Evolutionary conservation across 176 grass and related monocot genomes (phyloP), one percentile per base, ranked within the genome.

Genomic region (Oryza officinalis): DNA sequence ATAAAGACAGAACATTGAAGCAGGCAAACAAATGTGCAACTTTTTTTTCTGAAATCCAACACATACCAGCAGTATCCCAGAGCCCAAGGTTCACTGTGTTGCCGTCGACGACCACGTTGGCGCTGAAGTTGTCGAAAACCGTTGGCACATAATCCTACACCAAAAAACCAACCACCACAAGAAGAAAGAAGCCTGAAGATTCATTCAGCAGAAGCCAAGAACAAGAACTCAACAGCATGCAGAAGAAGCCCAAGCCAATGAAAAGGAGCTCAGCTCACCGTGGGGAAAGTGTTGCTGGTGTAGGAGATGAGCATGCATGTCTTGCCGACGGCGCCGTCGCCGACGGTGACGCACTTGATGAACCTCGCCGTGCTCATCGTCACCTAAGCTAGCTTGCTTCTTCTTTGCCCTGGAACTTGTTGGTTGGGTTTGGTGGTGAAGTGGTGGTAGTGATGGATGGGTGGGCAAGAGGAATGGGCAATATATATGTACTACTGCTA

Each of bases 241-340:
- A 69, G 72, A 20, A 10, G 28, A 30, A 30, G 28, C 28, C 27
- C 15, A 45, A 66, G 2, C 15, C 17, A 54, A 57, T 8, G 6
- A n/a, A 57, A 22, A 30, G 28, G 33, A 35, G 33, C 33, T 35
- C 33, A 35, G 33, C 65, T 63, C 35, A 85, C 83, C 83, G 93
- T 96, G 18, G 93, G 93, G 88, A 96, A 96, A 49, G 88, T 96
- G 86, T 96, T 96, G 90, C 93, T 92, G 90, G 93, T 96, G 88
- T 96, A 96, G 90, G 90, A 92, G 80, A 96, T 96, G 83, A 92
- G 93, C 93, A 96, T 96, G 88, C 93, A 96, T 66, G 93, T 96
- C 47, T 96, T 92, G 27, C 93, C 90, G 63, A 96, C 93, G 18
- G 93, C 93, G 38, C 93, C 93, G 65, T 96, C 93, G 65, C 93